Evolutionary conservation across 306 rosid species (phyloP), one percentile per base, ranked within the genome.

Genomic region (Aeschynomene evenia): DNA sequence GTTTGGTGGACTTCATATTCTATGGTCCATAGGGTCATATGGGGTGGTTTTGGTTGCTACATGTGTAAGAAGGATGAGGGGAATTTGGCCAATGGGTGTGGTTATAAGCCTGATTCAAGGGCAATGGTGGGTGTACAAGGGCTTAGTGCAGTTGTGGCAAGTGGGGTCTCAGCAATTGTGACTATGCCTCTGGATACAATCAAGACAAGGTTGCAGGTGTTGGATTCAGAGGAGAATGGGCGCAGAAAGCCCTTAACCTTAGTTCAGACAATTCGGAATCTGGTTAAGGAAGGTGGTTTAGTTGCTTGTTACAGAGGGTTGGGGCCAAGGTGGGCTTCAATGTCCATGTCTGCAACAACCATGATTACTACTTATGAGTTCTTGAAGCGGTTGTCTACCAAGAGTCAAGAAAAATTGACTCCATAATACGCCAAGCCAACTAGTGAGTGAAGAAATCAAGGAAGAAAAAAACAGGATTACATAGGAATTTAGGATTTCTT

Each of bases 1-100:
- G 95, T 94, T 64, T 94, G 98, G 98, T 94, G 98, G 98, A 75
- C 97, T 64, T 90, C 97, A 42, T 94, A 94, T 77, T 90, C 97
- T 10, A 86, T 94, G 69, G 90, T 83, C 7, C 88, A 94, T 19
- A 82, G 92, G 77, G 66, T 88, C 19, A 85, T 94, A 5, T 88
- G 96, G 97, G 70, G 89, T 70, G 78, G 84, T 64, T 77, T 85
- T 73, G 95, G 96, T 66, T 46, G 72, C 69, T 66, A 83, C 52
- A 68, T 72, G 85, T 76, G 85, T 20, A 84, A 81, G 65, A 84
- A 76, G 52, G 83, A 80, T 50, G 68, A 76, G 61, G 68, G 60
- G 52, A 76, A 56, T 59, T 63, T 66, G 31, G 63, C 8, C 59
- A 71, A 53, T 54, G 80, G 81, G 3, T 68, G 46, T 52, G 59